Conservation (phyloP, 805 yeast genomes). For the Suhomyces kilbournensis region DNA sequence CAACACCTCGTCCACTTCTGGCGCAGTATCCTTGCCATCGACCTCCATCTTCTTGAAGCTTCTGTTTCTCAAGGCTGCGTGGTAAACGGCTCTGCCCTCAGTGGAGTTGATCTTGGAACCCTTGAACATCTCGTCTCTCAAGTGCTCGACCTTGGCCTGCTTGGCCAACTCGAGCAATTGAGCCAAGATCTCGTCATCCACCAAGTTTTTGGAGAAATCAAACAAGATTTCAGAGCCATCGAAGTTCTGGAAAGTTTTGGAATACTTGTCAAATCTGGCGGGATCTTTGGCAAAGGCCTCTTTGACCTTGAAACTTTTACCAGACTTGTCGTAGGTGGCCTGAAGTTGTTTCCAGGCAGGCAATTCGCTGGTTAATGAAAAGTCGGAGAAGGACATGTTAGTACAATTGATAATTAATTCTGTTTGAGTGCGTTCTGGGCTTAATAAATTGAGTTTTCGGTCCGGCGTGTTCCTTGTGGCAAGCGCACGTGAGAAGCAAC, state of each 20-base stretch:
- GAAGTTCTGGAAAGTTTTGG: constrained; percentile 75
- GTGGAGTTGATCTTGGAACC: constrained; percentile 95
- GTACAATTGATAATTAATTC: too few relatives aligned
- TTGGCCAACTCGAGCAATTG: constrained; percentile 75
- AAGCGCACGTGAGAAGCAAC: neutral
- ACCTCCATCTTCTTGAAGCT: constrained; percentile 79
- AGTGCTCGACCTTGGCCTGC: constrained; percentile 81
- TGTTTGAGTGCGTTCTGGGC: neutral
- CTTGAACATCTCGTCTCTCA: constrained; percentile 87
- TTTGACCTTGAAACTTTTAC: constrained; percentile 68
- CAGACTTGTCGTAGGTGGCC: constrained; percentile 62
- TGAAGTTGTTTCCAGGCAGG: constrained; percentile 84
- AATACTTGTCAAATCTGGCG: constrained; percentile 69
- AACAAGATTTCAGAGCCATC: constrained; percentile 88
- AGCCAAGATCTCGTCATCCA: constrained; percentile 76
- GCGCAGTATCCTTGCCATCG: constrained; percentile 85
- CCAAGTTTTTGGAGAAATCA: constrained; percentile 92
- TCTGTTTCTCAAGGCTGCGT: constrained; percentile 94
- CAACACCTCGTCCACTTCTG: constrained; percentile 88
- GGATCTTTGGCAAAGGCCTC: constrained; percentile 77
- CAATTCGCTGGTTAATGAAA: constrained; percentile 65
- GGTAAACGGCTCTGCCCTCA: constrained; percentile 96
- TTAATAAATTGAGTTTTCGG: neutral
- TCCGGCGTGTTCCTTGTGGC: constrained; percentile 1
- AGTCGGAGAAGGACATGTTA: constrained; percentile 21